Conservation (phyloP, 2,329 filamentous ascomycete species). For the Diaporthe sp. region DNA sequence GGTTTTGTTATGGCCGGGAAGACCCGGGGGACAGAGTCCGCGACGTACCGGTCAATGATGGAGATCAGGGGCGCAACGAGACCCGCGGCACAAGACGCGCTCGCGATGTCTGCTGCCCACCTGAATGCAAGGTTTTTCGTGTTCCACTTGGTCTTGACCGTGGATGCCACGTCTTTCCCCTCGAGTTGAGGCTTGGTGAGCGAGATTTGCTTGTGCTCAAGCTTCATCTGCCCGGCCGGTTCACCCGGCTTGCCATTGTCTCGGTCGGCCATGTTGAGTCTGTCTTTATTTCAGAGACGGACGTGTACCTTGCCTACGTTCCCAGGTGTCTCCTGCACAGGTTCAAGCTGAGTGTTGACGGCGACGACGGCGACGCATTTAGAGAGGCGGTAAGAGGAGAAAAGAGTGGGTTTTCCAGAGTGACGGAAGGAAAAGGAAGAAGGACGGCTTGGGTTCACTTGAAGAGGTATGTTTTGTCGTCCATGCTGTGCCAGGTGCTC, state of each 20-base stretch:
- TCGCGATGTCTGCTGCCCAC: conserved; percentile 75
- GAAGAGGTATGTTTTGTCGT: conserved; percentile 32
- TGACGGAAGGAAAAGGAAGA: background rate
- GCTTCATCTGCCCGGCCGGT: conserved; percentile 34
- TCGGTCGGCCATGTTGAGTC: conserved; percentile 33
- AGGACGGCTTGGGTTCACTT: conserved; percentile 19
- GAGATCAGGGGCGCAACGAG: conserved; percentile 88
- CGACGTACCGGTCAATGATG: conserved; percentile 84
- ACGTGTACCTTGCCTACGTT: background rate
- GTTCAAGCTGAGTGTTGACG: background rate
- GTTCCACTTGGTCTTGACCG: conserved; percentile 70
- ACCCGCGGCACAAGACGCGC: conserved; percentile 78
- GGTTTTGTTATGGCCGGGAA: background rate
- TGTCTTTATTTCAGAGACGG: background rate
- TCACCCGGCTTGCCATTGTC: conserved; percentile 33
- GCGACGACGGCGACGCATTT: background rate
- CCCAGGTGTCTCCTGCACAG: background rate
- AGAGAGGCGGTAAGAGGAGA: background rate
- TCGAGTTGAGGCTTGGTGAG: conserved; percentile 27
- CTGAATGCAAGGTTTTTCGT: conserved; percentile 78
- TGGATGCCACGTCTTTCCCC: conserved; percentile 17
- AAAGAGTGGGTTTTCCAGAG: background rate
- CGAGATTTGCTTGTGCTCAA: conserved; percentile 32
- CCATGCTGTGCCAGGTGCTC: conserved; percentile 36
- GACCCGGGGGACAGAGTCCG: background rate